A percentile compares a stretch with the other conserved stretches of the same genome.
These are phyloP conservation scores for Sugiyamaella castrensis DNA, from an alignment of 1,139 yeast species.

Conservation along the genomic window DNA sequence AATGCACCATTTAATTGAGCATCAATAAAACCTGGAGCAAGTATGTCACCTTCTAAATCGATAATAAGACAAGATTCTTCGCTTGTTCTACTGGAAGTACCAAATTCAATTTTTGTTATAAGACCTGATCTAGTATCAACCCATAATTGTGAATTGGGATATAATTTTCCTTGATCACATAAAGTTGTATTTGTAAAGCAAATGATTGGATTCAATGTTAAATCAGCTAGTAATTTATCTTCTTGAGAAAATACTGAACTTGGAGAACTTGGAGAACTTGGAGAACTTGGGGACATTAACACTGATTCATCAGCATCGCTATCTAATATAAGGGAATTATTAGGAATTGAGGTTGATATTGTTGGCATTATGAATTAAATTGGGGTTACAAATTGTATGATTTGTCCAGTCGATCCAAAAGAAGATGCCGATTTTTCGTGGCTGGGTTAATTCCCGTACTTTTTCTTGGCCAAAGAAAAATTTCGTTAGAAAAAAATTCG, in stretches of 20 bases:
- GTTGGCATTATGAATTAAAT: slow-evolving; percentile 10
- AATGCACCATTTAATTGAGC: slow-evolving; percentile 62
- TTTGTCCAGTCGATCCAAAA: no score
- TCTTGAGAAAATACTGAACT: slow-evolving; percentile 20
- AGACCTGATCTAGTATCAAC: slow-evolving; percentile 47
- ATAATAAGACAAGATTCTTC: slow-evolving; percentile 33
- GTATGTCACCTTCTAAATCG: slow-evolving; percentile 48
- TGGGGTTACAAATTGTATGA: no score
- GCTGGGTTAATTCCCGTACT: no score
- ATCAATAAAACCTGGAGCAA: slow-evolving; percentile 62
- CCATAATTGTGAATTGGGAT: slow-evolving; percentile 45
- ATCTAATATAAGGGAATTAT: slow-evolving; percentile 12
- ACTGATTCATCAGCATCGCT: slow-evolving; percentile 19
- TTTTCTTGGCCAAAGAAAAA: no score
- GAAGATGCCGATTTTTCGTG: no score
- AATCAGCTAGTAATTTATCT: slow-evolving; percentile 13
- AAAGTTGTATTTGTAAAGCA: slow-evolving; percentile 51
- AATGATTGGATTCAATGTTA: slow-evolving; percentile 23
- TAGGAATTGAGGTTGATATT: slow-evolving; percentile 11
- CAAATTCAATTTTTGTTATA: slow-evolving; percentile 35
- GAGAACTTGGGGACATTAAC: slow-evolving; percentile 19
- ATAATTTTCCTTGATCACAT: slow-evolving; percentile 50
- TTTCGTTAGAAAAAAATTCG: no score
- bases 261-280: slow-evolving; percentile 21
- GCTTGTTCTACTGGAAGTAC: slow-evolving; percentile 7